Base-by-base conservation (phyloP, 345 rosid genomes). In the Boechera retrofracta region DNA sequence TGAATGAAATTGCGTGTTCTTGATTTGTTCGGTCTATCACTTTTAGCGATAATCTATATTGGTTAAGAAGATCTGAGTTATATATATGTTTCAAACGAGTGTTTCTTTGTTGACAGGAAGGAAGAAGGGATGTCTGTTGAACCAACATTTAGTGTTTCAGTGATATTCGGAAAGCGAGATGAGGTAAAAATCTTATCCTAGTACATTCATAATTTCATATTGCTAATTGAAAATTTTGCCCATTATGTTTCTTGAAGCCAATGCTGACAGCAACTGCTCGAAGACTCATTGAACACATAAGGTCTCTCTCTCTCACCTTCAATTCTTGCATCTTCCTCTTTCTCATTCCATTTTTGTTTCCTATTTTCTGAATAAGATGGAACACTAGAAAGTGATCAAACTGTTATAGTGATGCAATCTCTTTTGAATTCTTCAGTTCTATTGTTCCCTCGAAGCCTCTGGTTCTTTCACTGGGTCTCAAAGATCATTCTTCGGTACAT, bases 391-490 rank as follows among this genome's bases (percentile, higher is more conserved):
- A 38, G 73, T 29, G 57, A 48, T 49, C 10, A 38, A 49, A 60
- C 38, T 42, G 10, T 61, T 1, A 12, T 18, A 35, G 36, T 35
- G 53, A 45, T 56, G 35, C 60, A 48, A 28, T 47, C 45, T 77
- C 67, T 65, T 13, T 59, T 58, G 57, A 58, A 65, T 39, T 71
- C 28, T 58, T 15, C 73, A 78, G 98, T 90, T 73, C 78, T 61
- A 76, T 79, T 38, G 92, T 84, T 41, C 82, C 87, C 53, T 83
- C 97, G 28, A 83, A 52, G 88, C 84, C 95, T 10, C 78, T 94
- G 81, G 84, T 94, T 72, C 87, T 94, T 16, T 84, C 98, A 41
- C 97, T 94, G 16, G 98, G 98, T 68, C 98, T 94, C 41, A 92
- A 84, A 82, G 94, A 92, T 78, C 98, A 92, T 82, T 88, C 97